phyloP scores from a whole-genome alignment of 352 stramenopile species.

The Phytopythium aichiense region DNA sequence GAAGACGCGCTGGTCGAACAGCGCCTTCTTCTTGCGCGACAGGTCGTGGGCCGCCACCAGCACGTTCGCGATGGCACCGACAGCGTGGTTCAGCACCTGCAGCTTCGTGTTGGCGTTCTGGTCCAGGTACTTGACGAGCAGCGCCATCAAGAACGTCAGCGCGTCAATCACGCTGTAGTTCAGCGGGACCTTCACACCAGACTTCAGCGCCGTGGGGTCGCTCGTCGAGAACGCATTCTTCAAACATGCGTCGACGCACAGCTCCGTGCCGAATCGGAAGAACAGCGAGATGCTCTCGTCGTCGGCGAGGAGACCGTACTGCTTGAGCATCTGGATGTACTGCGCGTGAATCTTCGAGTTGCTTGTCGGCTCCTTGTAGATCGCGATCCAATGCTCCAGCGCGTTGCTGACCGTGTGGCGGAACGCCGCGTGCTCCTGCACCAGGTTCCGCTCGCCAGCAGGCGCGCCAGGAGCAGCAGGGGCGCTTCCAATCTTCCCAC shows the following conservation, averaged over 20 bases:
- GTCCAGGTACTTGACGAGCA: conserved; percentile 95
- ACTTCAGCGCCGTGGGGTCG: conserved; percentile 29
- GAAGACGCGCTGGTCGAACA: conserved; percentile 98
- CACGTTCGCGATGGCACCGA: conserved; percentile 92
- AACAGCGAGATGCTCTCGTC: conserved; percentile 98
- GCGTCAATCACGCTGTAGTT: conserved; percentile 96
- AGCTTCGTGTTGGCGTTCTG: conserved; percentile 68
- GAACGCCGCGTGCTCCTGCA: conserved; percentile 78
- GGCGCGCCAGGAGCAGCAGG: not conserved
- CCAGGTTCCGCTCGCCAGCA: conserved; percentile 31
- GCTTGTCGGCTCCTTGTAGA: conserved; percentile 92
- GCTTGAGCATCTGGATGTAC: conserved; percentile 96
- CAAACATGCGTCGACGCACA: conserved; percentile 96
- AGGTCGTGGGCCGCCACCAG: conserved; percentile 88
- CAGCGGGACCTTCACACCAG: conserved; percentile 45
- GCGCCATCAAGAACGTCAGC: conserved; percentile 94
- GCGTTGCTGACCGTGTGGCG: conserved; percentile 89
- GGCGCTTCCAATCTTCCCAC: conserved; percentile 21
- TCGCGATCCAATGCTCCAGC: conserved; percentile 97
- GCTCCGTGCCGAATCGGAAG: conserved; percentile 94
- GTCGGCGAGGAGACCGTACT: conserved; percentile 94
- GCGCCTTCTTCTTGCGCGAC: conserved; percentile 76
- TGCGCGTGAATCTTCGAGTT: conserved; percentile 95
- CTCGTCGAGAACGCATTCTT: conserved; percentile 77
- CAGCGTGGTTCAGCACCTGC: conserved; percentile 94